Percentiles rank a stretch among this genome's conserved stretches.
Evolutionary conservation across 2,329 filamentous ascomycete species (phyloP).

Genomic region (Bertia moriformis): DNA sequence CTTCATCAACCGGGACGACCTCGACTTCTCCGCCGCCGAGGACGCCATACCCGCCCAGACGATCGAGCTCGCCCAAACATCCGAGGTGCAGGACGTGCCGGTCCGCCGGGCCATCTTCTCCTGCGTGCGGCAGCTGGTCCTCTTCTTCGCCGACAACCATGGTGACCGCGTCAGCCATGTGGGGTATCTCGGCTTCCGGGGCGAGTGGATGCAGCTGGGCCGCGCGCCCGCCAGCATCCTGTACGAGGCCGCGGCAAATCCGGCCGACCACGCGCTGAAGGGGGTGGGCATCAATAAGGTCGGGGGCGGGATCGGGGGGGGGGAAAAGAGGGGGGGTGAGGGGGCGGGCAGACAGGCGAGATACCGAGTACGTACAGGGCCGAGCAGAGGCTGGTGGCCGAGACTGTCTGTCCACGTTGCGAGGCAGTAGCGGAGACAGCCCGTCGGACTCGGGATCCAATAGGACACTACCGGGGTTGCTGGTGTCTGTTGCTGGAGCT

Average conservation of each 20-base stretch:
- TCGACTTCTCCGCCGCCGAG: conserved; percentile 69
- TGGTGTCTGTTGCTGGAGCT: too few species aligned
- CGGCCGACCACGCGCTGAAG: conserved; percentile 65
- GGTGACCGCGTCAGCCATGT: conserved; percentile 62
- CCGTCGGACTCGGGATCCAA: too few species aligned
- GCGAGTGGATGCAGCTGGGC: conserved; percentile 79
- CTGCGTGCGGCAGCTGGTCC: conserved; percentile 62
- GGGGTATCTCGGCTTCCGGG: conserved; percentile 80
- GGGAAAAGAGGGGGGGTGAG: too few species aligned
- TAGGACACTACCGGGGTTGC: too few species aligned
- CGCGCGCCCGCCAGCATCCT: conserved; percentile 72
- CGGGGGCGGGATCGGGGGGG: conserved; percentile 35
- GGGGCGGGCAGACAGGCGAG: too few species aligned
- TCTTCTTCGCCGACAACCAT: conserved; percentile 92
- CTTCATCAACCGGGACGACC: conserved; percentile 71
- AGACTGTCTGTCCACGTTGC: too few species aligned
- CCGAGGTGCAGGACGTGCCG: conserved; percentile 72
- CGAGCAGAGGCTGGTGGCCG: too few species aligned
- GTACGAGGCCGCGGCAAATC: conserved; percentile 90
- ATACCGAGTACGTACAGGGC: too few species aligned
- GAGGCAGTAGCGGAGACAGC: too few species aligned
- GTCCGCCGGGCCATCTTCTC: conserved; percentile 82
- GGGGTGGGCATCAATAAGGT: conserved; percentile 37
- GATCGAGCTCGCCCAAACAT: conserved; percentile 63
- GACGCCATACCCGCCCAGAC: conserved; percentile 60